Base-by-base conservation (phyloP, 805 yeast species). In the Candida manassasensis region DNA sequence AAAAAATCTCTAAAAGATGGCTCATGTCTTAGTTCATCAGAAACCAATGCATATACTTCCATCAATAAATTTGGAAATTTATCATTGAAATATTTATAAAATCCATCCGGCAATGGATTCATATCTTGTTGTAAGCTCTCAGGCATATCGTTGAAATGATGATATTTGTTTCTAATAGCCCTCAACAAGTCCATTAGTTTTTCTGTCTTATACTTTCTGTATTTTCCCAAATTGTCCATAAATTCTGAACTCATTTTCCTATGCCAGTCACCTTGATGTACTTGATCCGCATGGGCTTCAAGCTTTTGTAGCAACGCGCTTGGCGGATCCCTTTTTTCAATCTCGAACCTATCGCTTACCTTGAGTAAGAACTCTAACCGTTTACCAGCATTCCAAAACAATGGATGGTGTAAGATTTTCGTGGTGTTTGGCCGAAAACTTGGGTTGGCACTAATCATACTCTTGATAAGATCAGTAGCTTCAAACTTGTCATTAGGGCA, bases 71-170 rank as follows among this genome's bases (percentile, higher is more conserved):
- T 68, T 1, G 99, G 98, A 53, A 90, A 93, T 51, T 78, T 73
- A 19, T 56, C 50, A 29, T 77, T 76, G 59, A 87, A 93, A 55
- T 84, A 93, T 29, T 65, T 58, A 57, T 86, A 84, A 53, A 85
- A 93, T 0, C 95, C 96, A 33, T 77, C 77, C 0, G 97, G 96
- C 18, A 87, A 60, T 0, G 90, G 82, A 13, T 86, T 81, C 76
- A 93, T 82, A 33, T 75, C 69, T 11, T 52, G 54, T 35, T 76
- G 78, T 39, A 93, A 67, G 10, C 66, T 73, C 7, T 61, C 69
- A 1, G 96, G 96, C 52, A 89, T 62, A 55, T 93, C 98, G 60
- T 87, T 87, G 57, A 74, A 90, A 57, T 93, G 99, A 57, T 93
- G 97, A 51, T 86, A 82, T 57, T 93, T 93, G 63, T 93, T 93